Base-by-base conservation (phyloP, 1,284 basidiomycete genomes). In the Puccinia sorghi region DNA sequence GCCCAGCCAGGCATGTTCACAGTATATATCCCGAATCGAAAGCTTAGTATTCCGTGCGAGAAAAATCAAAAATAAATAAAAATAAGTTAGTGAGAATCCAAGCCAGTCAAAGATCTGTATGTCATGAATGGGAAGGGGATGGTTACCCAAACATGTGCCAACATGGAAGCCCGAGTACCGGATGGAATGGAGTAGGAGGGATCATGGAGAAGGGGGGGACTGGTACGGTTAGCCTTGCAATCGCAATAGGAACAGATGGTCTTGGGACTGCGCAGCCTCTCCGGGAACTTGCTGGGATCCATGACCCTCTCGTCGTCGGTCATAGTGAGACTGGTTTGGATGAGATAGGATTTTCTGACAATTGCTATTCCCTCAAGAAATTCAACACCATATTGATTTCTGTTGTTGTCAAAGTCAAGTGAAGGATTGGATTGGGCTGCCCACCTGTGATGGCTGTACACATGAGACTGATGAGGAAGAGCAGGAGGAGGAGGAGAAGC, bases 1-100 rank as follows among this genome's bases (percentile, higher is more conserved):
- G 32, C 66, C 54, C 22, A 79, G 22, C 66, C 67, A 79, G 15
- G 69, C 59, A 72, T 79, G 76, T 71, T 79, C 46, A 56, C 76
- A 79, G 52, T 79, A 79, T 37, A 72, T 72, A 54, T 79, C 76
- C 11, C 76, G 41, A 15, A 79, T 72, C 22, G 76, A 79, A 56
- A 61, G 12, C 76, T 77, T 15, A 6, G 2, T 46, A 46, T 57
- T 6, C 48, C 32, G 25, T 9, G 32, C 5, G n/a, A n/a, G n/a
- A n/a, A n/a, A n/a, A n/a, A n/a, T n/a, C 32, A 32, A 32, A 32
- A 32, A 32, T 32, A 32, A 22, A 71, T 56, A 32, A 71, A 71
- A 72, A 56, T n/a, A 71, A 0, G 12, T 52, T 2, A n/a, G 20
- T 15, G 13, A 17, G n/a, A n/a, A n/a, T n/a, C n/a, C n/a, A n/a